Evolutionary conservation across 768 basidiomycete genomes (phyloP), one percentile per base, ranked within the genome.

Genomic region (Pisolithus microcarpus): DNA sequence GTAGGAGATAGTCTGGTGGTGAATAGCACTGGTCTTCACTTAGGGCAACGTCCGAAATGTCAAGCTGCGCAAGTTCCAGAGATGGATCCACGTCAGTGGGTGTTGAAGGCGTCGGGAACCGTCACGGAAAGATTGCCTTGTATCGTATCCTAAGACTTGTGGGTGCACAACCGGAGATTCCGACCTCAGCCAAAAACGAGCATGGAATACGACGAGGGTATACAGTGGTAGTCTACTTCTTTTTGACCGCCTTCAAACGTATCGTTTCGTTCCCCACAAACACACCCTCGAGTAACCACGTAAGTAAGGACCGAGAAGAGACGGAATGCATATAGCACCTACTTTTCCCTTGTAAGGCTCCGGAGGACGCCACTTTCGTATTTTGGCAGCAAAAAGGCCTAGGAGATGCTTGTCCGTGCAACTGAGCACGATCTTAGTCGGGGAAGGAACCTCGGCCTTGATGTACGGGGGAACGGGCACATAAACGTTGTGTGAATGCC

Each of bases 301-400:
- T n/a, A n/a, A n/a, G n/a, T n/a, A 19, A 40, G 36, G 42, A 45
- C 30, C 24, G 18, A 30, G 36, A 19, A 31, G 40, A 43, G 21
- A 3, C n/a, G 26, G 18, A 16, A 1, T 3, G 44, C n/a, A 8
- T 43, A 16, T 26, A 24, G 8, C 43, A 70, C 87, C 47, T 62
- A 95, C 93, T 79, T 97, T 97, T 65, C 93, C 95, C 71, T 97
- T 91, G 71, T 97, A 99, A 15, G 93, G 94, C 65, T 99, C 95
- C 19, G 95, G 95, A 58, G 85, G 85, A 59, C 95, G 79, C 72
- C 84, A 85, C 52, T 76, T 78, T 55, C 93, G 76, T 23, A 98
- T 84, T 56, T 82, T 80, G 5, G 94, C 91, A 0, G 92, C 88
- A 64, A 95, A 95, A 56, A 90, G 74, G 1, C 92, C 92, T 52